A percentile compares a stretch with the other conserved stretches of the same genome.
These are phyloP conservation scores for Claviceps sp. DNA, from an alignment of 2,329 filamentous ascomycete species.

Conservation along the genomic window DNA sequence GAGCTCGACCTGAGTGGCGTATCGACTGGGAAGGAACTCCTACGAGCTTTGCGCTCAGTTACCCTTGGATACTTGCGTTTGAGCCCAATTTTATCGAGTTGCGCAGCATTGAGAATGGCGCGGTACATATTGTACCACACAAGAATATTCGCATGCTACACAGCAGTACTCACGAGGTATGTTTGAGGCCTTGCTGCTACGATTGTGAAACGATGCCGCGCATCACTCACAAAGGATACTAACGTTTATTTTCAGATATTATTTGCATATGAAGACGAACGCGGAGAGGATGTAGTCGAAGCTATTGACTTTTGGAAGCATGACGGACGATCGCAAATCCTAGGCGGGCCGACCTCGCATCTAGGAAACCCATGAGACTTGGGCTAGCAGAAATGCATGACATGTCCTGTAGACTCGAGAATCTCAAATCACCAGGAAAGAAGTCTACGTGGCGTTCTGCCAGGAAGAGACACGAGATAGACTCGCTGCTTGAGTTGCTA, in stretches of 20 bases:
- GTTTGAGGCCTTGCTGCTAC: slow-evolving; percentile 11
- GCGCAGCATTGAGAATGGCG: slow-evolving; percentile 84
- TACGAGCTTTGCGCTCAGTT: slow-evolving; percentile 83
- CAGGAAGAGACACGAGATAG: too few species aligned
- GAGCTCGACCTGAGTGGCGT: slow-evolving; percentile 87
- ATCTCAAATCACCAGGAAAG: not conserved
- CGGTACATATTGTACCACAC: slow-evolving; percentile 89
- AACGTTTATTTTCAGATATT: slow-evolving; percentile 52
- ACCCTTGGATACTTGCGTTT: slow-evolving; percentile 94
- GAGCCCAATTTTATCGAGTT: slow-evolving; percentile 97
- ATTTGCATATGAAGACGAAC: slow-evolving; percentile 94
- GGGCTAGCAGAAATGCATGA: not conserved
- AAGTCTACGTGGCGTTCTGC: too few species aligned
- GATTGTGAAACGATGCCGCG: too few species aligned
- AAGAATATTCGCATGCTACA: slow-evolving; percentile 97
- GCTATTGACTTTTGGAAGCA: slow-evolving; percentile 93
- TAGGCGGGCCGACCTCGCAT: slow-evolving; percentile 9
- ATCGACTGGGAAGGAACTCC: slow-evolving; percentile 96
- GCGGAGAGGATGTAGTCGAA: slow-evolving; percentile 84
- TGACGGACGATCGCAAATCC: slow-evolving; percentile 35
- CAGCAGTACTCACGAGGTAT: slow-evolving; percentile 90
- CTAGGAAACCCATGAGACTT: not conserved
- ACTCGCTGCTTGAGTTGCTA: too few species aligned
- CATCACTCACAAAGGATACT: not conserved
- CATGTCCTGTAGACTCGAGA: not conserved